Base-by-base conservation (phyloP, 768 basidiomycete species). In the Jaapia argillacea region DNA sequence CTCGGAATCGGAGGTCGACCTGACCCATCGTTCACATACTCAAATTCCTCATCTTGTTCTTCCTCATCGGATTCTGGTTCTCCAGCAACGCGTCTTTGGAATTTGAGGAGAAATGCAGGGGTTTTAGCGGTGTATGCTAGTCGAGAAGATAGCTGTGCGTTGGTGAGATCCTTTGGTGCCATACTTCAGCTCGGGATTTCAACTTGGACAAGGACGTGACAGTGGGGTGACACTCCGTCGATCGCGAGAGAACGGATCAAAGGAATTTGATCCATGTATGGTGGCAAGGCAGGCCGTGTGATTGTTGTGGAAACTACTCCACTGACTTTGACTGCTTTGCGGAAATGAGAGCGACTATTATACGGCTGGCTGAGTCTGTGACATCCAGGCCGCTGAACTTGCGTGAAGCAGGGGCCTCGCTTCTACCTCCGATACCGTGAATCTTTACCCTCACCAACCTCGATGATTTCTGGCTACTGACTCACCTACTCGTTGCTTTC, bases 381-480 rank as follows among this genome's bases (percentile, higher is more conserved):
- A 67, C 77, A 2, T 60, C 68, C n/a, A 67, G 67, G 21, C 75
- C 79, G 26, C 52, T 85, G 43, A 78, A 77, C 38, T 59, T 86
- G 3, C 64, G 61, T 16, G 75, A 79, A 57, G 72, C 81, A 1
- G 82, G 79, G 44, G 71, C 78, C 10, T 67, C 80, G 14, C 68
- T 93, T 20, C 72, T 87, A 24, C 88, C 87, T n/a, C 87, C 89
- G 27, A 69, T 84, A 51, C 87, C 88, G 88, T 89, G 59, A 45
- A 80, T 68, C 22, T 31, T 16, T 24, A 16, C 25, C 12, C 41
- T 47, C 38, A 40, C 22, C 41, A 28, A 26, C 40, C 43, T 36
- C 7, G 24, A n/a, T n/a, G 38, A 23, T 27, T 7, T 24, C 23
- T 12, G 38, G 24, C 26, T 23, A 40, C 13, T 21, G 40, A 44